Evolutionary conservation across 2,329 filamentous ascomycete species (phyloP).

Genomic region (Teratosphaeria destructans): DNA sequence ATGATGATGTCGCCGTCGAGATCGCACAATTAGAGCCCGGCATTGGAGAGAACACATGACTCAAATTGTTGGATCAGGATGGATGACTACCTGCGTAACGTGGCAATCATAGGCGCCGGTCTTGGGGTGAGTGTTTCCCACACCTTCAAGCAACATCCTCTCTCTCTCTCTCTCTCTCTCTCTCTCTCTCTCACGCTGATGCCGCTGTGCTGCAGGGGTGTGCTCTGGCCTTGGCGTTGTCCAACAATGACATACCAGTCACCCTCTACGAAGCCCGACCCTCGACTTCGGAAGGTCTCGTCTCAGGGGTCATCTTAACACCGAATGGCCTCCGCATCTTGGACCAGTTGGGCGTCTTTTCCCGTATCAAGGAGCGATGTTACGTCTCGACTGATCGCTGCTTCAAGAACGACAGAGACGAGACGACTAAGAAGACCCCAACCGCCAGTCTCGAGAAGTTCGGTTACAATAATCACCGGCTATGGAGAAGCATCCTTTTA

Average conservation of each 20-base stretch:
- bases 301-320: constrained; percentile 42
- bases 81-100: background rate
- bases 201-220: constrained; percentile 9
- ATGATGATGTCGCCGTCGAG: too few species aligned
- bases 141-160: background rate
- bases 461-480: constrained; percentile 34
- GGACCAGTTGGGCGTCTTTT: constrained; percentile 40
- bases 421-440: constrained; percentile 11
- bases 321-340: constrained; percentile 49
- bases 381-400: constrained; percentile 44
- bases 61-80: background rate
- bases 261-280: constrained; percentile 14
- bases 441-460: constrained; percentile 30
- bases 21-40: too few species aligned
- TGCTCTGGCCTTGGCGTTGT: constrained; percentile 13
- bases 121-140: background rate
- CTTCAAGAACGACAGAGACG: constrained; percentile 30
- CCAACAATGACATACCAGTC: constrained; percentile 9
- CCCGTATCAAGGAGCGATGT: constrained; percentile 34
- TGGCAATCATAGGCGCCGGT: background rate
- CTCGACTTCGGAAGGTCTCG: constrained; percentile 4
- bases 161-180: background rate
- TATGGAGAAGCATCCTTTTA: constrained; percentile 45
- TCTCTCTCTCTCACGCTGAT: background rate
- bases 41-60: too few species aligned